phyloP scores from a whole-genome alignment of 768 basidiomycete genomes.

The Boletus edulis region DNA sequence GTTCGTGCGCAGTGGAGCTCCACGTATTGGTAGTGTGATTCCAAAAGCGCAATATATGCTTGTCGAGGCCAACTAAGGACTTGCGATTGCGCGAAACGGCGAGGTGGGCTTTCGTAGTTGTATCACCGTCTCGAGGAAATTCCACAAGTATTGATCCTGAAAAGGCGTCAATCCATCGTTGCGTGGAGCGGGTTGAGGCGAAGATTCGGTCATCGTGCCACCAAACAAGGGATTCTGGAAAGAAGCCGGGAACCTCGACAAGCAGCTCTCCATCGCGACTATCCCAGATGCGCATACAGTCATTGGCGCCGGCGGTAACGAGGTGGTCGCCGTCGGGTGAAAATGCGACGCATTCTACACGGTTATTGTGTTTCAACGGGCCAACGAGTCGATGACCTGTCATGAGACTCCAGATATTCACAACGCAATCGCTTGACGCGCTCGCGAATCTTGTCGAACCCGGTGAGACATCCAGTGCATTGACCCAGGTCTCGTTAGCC shows the following conservation, averaged over 20 bases:
- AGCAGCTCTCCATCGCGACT: conserved; percentile 4
- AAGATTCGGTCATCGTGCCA: conserved; percentile 16
- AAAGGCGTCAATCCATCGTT: conserved; percentile 11
- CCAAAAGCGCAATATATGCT: conserved; percentile 6
- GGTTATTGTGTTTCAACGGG: conserved; percentile 8
- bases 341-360: conserved; percentile 12
- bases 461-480: conserved; percentile 12
- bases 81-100: conserved; percentile 10
- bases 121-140: background rate
- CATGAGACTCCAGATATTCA: conserved; percentile 11
- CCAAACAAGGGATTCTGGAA: conserved; percentile 16
- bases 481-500: conserved; percentile 1
- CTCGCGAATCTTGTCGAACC: conserved; percentile 16
- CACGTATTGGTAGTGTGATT: conserved; percentile 5
- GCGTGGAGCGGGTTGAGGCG: conserved; percentile 2
- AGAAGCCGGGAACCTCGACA: background rate
- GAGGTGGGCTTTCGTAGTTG: background rate
- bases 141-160: conserved; percentile 11
- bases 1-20: background rate
- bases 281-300: conserved; percentile 15
- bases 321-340: conserved; percentile 14
- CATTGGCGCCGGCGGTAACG: conserved; percentile 5
- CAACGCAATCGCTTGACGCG: conserved; percentile 4
- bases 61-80: conserved; percentile 3
- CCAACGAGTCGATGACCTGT: conserved; percentile 12